Base-by-base conservation (phyloP, 352 stramenopile genomes). In the Pythium scleroteichum region DNA sequence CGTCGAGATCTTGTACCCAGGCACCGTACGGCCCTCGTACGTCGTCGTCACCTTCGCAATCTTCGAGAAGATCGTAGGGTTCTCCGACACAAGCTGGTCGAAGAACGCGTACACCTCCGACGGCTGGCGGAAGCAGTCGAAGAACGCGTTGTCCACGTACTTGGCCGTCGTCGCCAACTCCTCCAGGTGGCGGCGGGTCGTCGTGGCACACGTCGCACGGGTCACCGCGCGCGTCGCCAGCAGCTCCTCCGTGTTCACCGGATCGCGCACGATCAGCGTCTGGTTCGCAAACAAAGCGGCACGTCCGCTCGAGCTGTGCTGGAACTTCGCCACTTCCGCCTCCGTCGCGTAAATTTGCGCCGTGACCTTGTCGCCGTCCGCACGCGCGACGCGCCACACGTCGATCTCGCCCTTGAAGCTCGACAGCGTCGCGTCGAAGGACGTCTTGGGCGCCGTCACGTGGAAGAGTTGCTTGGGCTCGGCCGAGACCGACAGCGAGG, bases 1-100 rank as follows among this genome's bases (percentile, higher is more conserved):
- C 7, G 64, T 76, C 14, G 55, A 73, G 53, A 76, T 58, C 62
- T 76, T 73, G 66, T 76, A 76, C 4, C 40, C 69, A 19, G 59
- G 59, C 33, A 76, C 63, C 4, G 46, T 50, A 14, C 60, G 46
- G 19, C 59, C 58, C 55, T 71, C 59, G 24, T 51, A 23, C 1
- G 60, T 68, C 7, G 59, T 76, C 4, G 69, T 57, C n/a, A 76
- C 55, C 24, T 59, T 16, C n/a, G 26, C 41, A 19, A 72, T 72
- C 54, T 76, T 76, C 55, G 59, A 64, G 38, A 76, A 53, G 24
- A 72, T 16, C 19, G 26, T 51, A 9, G 64, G 42, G 58, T 76
- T 76, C 53, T 72, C 54, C 17, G 35, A 19, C 7, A 71, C 64
- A 19, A 75, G 58, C 53, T 63, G 53, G 44, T 69, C 60, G 12